These are phyloP conservation scores for Lecanoromycetidae sp. DNA, from an alignment of 2,329 filamentous ascomycete species.

Conservation along the genomic window DNA sequence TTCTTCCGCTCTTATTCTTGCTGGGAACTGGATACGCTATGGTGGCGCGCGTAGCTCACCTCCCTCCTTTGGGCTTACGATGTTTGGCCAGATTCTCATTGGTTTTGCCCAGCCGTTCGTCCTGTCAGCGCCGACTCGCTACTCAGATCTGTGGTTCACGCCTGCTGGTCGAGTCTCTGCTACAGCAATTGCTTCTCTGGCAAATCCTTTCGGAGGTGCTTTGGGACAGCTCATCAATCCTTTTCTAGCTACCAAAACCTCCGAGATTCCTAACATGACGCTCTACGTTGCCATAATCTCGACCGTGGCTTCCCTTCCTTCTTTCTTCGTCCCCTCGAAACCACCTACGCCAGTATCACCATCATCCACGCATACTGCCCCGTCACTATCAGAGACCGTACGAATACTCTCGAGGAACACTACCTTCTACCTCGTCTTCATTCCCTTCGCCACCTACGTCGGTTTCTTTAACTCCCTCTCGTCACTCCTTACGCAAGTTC, in stretches of 20 bases:
- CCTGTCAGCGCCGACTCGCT: slow-evolving; percentile 74
- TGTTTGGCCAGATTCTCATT: slow-evolving; percentile 85
- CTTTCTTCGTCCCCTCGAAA: slow-evolving; percentile 64
- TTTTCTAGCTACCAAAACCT: slow-evolving; percentile 52
- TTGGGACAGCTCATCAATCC: slow-evolving; percentile 79
- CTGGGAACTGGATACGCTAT: slow-evolving; percentile 88
- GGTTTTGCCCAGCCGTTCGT: slow-evolving; percentile 89
- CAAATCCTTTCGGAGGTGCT: slow-evolving; percentile 67
- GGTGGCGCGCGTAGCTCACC: slow-evolving; percentile 49
- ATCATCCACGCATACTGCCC: slow-evolving; percentile 47
- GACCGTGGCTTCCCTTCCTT: slow-evolving; percentile 55
- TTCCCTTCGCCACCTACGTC: slow-evolving; percentile 76
- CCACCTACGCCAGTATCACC: slow-evolving; percentile 69
- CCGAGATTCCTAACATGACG: slow-evolving; percentile 66
- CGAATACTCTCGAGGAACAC: slow-evolving; percentile 44
- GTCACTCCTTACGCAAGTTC: slow-evolving; percentile 78
- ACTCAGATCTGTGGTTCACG: slow-evolving; percentile 92
- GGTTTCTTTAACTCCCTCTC: slow-evolving; percentile 90
- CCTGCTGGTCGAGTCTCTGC: slow-evolving; percentile 70
- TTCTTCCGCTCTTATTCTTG: slow-evolving; percentile 59
- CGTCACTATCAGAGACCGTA: slow-evolving; percentile 41
- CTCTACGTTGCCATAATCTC: slow-evolving; percentile 72
- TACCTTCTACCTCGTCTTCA: slow-evolving; percentile 67
- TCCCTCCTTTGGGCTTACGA: slow-evolving; percentile 61
- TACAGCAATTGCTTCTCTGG: slow-evolving; percentile 63